Evolutionary conservation across 352 stramenopile genomes (phyloP).

Genomic region (Phytophthora pseudosyringae): DNA sequence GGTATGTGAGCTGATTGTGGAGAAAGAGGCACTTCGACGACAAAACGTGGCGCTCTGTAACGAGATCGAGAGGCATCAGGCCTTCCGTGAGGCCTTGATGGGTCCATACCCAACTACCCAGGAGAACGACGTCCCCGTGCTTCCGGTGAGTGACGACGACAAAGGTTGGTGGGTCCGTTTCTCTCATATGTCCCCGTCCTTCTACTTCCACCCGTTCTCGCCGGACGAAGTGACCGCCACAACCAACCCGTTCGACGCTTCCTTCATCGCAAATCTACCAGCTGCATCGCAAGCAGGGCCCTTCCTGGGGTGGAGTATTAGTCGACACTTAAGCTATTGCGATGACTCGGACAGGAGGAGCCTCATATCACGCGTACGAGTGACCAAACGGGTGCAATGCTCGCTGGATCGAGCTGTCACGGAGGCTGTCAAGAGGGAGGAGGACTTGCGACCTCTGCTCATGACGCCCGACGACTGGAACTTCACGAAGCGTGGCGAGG

Average conservation of each 20-base stretch:
- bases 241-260: background rate
- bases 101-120: too few species aligned
- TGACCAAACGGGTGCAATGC: conserved; percentile 1
- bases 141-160: conserved; percentile 2
- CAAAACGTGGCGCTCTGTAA: conserved; percentile 35
- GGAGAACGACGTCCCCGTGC: background rate
- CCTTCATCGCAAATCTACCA: background rate
- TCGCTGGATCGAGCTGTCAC: conserved; percentile 4
- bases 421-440: conserved; percentile 5
- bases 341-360: background rate
- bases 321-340: background rate
- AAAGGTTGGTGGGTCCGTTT: conserved; percentile 18
- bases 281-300: background rate
- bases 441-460: conserved; percentile 26
- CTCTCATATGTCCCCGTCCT: background rate
- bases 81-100: background rate
- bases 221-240: conserved; percentile 4
- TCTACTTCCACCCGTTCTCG: conserved; percentile 12
- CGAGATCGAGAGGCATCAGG: background rate
- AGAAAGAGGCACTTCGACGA: conserved; percentile 28
- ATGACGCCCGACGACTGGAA: conserved; percentile 18
- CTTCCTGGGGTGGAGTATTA: conserved; percentile 6
- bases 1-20: conserved; percentile 22
- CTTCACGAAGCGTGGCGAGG: conserved; percentile 12
- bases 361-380: background rate